Evolutionary conservation across 768 basidiomycete species (phyloP).

Genomic region (Suillus subluteus): DNA sequence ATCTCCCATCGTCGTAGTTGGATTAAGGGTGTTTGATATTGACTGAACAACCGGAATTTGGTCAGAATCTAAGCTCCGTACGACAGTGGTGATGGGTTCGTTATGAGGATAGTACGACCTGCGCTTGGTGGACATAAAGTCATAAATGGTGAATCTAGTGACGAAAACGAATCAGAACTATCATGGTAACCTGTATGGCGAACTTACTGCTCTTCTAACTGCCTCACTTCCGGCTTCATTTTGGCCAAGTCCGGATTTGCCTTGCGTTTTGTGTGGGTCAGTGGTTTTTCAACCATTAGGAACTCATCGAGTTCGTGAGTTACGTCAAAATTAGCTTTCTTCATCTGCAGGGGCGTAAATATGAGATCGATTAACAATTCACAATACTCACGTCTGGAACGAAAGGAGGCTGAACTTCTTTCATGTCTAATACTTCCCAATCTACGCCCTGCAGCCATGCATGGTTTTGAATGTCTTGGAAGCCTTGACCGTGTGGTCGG

Average conservation of each 20-base stretch:
- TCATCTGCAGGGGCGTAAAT: constrained; percentile 56
- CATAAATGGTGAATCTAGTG: constrained; percentile 84
- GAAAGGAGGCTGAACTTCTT: constrained; percentile 77
- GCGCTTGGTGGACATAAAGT: constrained; percentile 73
- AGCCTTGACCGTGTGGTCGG: constrained; percentile 63
- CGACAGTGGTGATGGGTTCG: constrained; percentile 52
- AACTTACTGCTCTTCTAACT: constrained; percentile 90
- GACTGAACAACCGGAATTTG: constrained; percentile 34
- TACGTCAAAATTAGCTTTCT: constrained; percentile 97
- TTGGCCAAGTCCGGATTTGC: constrained; percentile 82
- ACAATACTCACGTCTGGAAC: constrained; percentile 84
- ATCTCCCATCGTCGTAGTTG: constrained; percentile 47
- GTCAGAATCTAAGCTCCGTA: constrained; percentile 34
- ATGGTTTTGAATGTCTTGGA: constrained; percentile 79
- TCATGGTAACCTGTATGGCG: not conserved
- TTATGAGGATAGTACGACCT: constrained; percentile 90
- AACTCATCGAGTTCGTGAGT: constrained; percentile 98
- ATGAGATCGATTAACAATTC: constrained; percentile 8
- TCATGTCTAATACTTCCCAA: constrained; percentile 78
- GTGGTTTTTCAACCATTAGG: constrained; percentile 96
- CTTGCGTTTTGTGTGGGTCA: constrained; percentile 93
- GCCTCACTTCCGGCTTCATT: constrained; percentile 88
- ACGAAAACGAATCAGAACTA: constrained; percentile 13
- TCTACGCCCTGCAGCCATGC: constrained; percentile 85
- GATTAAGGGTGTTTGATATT: constrained; percentile 43